Evolutionary conservation across 768 basidiomycete genomes (phyloP).

Genomic region (Auriscalpium vulgare): DNA sequence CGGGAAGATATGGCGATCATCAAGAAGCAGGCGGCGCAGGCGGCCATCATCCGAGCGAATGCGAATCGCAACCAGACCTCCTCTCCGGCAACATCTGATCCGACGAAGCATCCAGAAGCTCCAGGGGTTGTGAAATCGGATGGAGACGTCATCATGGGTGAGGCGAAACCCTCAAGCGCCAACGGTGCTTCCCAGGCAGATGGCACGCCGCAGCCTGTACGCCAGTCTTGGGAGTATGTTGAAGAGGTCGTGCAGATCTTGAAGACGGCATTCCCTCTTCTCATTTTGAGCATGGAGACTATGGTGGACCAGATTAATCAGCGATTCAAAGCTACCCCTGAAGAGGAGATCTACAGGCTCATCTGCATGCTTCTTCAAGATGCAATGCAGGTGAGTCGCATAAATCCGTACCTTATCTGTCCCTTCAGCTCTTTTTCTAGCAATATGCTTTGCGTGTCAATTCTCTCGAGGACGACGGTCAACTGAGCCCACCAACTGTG

Average conservation of each 20-base stretch:
- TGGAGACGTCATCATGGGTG: background rate
- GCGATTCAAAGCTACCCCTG: slow-evolving; percentile 80
- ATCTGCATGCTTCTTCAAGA: slow-evolving; percentile 84
- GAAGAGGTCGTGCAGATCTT: slow-evolving; percentile 91
- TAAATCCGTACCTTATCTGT: background rate
- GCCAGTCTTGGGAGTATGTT: slow-evolving; percentile 81
- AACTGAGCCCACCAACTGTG: slow-evolving; percentile 46
- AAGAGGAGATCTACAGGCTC: slow-evolving; percentile 92
- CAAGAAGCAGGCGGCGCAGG: slow-evolving; percentile 33
- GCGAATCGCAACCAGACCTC: background rate
- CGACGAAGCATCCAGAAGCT: background rate
- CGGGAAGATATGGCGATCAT: slow-evolving; percentile 57
- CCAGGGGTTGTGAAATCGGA: background rate
- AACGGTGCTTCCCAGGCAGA: background rate
- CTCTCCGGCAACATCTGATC: background rate
- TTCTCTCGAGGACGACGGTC: slow-evolving; percentile 59
- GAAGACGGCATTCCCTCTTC: slow-evolving; percentile 92
- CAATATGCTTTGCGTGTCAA: slow-evolving; percentile 65
- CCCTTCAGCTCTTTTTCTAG: slow-evolving; percentile 26
- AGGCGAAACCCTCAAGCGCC: background rate
- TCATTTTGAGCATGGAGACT: slow-evolving; percentile 92
- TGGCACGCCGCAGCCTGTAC: slow-evolving; percentile 28
- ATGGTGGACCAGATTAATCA: slow-evolving; percentile 91
- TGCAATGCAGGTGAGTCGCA: slow-evolving; percentile 60
- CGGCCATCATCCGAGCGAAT: slow-evolving; percentile 24